phyloP scores from a whole-genome alignment of 2,329 filamentous ascomycete genomes.

The Ophiostoma novo-ulmi region DNA sequence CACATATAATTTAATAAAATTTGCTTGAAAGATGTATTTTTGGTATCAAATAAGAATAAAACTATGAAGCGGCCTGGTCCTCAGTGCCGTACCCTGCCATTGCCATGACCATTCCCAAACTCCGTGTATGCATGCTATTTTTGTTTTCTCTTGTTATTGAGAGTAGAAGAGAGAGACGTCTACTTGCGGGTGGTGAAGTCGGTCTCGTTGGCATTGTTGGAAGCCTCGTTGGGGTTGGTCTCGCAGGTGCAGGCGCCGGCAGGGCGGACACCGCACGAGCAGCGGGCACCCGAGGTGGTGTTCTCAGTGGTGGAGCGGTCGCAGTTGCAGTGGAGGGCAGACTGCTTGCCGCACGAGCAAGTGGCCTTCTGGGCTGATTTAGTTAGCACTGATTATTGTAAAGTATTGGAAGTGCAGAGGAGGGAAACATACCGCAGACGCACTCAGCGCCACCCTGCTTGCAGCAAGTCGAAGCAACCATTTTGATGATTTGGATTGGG shows the following conservation, averaged over 20 bases:
- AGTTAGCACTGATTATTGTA: constrained; percentile 4
- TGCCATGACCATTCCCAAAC: constrained; percentile 1
- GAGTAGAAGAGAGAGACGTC: not conserved
- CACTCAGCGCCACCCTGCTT: constrained; percentile 49
- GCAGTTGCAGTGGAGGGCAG: constrained; percentile 82
- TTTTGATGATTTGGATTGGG: constrained; percentile 17
- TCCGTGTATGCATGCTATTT: constrained; percentile 1
- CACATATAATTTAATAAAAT: not conserved
- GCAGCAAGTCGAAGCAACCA: constrained; percentile 49
- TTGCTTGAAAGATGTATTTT: not conserved
- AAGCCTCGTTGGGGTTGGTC: constrained; percentile 59
- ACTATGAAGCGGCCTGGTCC: not conserved
- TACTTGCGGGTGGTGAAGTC: constrained; percentile 75
- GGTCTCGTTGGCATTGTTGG: constrained; percentile 62
- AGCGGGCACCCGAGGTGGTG: constrained; percentile 63
- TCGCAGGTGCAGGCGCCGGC: constrained; percentile 80
- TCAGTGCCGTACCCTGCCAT: not conserved
- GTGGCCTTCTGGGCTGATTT: constrained; percentile 56
- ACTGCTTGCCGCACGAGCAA: constrained; percentile 87
- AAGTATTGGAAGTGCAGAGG: not conserved
- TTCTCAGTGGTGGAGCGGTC: constrained; percentile 74
- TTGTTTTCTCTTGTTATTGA: not conserved
- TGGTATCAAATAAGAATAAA: not conserved
- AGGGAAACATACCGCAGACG: constrained; percentile 50
- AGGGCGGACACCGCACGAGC: constrained; percentile 76